Evolutionary conservation across 2,329 filamentous ascomycete species (phyloP).

Genomic region (Arthrobotrys sphaeroides): DNA sequence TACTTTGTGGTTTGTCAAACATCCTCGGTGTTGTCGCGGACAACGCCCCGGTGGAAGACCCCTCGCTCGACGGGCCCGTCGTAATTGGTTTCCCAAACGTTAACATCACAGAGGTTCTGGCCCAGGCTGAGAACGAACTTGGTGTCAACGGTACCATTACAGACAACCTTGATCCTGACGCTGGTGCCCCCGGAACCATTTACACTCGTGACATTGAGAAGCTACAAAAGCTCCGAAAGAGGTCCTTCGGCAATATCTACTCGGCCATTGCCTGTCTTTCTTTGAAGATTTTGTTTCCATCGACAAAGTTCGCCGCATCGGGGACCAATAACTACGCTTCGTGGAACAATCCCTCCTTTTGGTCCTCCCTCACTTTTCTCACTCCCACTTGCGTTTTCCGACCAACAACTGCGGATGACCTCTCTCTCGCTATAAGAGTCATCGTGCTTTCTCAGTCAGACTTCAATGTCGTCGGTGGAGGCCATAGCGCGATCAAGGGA

Average conservation of each 20-base stretch:
- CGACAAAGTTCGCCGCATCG: neutral
- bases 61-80: conserved; percentile 17
- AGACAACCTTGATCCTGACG: conserved; percentile 20
- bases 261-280: conserved; percentile 10
- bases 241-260: neutral
- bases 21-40: conserved; percentile 28
- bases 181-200: conserved; percentile 2
- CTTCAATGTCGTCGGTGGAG: conserved; percentile 46
- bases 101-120: conserved; percentile 39
- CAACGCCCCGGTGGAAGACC: conserved; percentile 1
- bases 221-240: conserved; percentile 10
- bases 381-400: conserved; percentile 31
- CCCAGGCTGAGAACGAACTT: conserved; percentile 41
- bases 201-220: conserved; percentile 1
- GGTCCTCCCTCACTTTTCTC: conserved; percentile 41
- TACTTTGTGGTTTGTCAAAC: conserved; percentile 34
- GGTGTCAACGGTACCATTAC: conserved; percentile 48
- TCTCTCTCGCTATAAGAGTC: conserved; percentile 36
- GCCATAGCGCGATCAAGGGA: conserved; percentile 48
- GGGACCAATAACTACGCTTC: conserved; percentile 19
- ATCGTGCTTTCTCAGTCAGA: neutral
- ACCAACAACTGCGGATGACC: conserved; percentile 11
- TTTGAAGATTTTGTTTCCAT: neutral
- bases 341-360: conserved; percentile 47
- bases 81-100: conserved; percentile 17